phyloP scores from a whole-genome alignment of 1,284 basidiomycete genomes.

The Sporisorium graminicola region DNA sequence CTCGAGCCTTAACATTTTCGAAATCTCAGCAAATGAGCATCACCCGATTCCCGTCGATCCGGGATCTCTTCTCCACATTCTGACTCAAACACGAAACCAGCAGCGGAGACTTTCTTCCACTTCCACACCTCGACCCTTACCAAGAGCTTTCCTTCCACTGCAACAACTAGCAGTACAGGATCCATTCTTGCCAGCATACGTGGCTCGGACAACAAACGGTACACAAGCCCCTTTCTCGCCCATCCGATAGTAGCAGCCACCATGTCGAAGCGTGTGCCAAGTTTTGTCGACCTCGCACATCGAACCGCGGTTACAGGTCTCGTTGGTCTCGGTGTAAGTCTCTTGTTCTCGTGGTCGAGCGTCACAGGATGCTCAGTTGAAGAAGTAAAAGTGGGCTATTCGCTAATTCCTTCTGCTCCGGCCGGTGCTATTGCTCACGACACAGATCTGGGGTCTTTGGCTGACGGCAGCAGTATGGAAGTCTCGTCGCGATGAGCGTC shows the following conservation, averaged over 20 bases:
- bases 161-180: neutral
- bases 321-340: constrained; percentile 63
- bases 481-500: constrained; percentile 58
- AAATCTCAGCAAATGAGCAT: neutral
- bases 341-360: neutral
- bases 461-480: constrained; percentile 65
- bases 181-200: neutral
- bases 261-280: constrained; percentile 50
- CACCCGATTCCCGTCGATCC: neutral
- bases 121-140: neutral
- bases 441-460: constrained; percentile 64
- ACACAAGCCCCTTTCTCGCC: neutral
- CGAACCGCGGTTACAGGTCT: constrained; percentile 58
- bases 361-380: neutral
- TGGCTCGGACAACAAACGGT: neutral
- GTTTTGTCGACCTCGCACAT: constrained; percentile 58
- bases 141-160: neutral
- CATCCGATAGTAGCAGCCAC: constrained; percentile 1
- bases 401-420: neutral
- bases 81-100: too few relatives aligned
- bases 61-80: constrained; percentile 21
- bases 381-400: neutral
- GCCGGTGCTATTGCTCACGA: neutral
- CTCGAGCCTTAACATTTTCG: neutral
- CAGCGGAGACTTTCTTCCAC: neutral